Conservation (phyloP, 2,329 filamentous ascomycete species). For the Neofusicoccum umdonicola region DNA sequence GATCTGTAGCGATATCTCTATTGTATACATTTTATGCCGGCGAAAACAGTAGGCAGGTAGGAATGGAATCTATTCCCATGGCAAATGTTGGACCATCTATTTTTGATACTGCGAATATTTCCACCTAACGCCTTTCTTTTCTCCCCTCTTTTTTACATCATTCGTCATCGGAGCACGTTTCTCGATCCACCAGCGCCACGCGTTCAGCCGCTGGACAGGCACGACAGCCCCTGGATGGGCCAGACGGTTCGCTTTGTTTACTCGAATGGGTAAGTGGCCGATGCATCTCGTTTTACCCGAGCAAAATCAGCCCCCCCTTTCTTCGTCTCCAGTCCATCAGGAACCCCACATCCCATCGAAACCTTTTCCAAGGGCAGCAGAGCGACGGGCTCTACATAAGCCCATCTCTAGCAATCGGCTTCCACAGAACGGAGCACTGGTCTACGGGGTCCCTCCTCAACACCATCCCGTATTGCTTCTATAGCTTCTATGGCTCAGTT, state of each 20-base stretch:
- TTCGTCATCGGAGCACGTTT: background rate
- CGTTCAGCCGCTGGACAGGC: background rate
- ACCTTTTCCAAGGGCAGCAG: background rate
- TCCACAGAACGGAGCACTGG: too few relatives aligned
- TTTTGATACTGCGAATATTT: background rate
- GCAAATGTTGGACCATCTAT: background rate
- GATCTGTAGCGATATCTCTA: background rate
- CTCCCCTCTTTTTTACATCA: background rate
- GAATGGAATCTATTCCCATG: background rate
- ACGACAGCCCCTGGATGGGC: background rate
- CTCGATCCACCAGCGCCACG: background rate
- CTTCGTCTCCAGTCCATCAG: background rate
- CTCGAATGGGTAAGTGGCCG: background rate
- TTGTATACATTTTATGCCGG: background rate
- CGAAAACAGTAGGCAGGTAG: conserved; percentile 2
- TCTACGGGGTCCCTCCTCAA: too few relatives aligned
- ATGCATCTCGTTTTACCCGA: background rate
- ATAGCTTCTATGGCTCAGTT: conserved; percentile 18
- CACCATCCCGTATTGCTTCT: background rate
- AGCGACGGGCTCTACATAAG: background rate
- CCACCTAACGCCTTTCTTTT: too few relatives aligned
- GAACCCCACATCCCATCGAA: background rate
- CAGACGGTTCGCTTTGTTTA: conserved; percentile 2
- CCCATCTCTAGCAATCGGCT: too few relatives aligned
- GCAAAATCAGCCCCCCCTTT: background rate